These are phyloP conservation scores for Mortierella sp. DNA, from an alignment of 371 early-diverging fungal genomes.

Conservation along the genomic window DNA sequence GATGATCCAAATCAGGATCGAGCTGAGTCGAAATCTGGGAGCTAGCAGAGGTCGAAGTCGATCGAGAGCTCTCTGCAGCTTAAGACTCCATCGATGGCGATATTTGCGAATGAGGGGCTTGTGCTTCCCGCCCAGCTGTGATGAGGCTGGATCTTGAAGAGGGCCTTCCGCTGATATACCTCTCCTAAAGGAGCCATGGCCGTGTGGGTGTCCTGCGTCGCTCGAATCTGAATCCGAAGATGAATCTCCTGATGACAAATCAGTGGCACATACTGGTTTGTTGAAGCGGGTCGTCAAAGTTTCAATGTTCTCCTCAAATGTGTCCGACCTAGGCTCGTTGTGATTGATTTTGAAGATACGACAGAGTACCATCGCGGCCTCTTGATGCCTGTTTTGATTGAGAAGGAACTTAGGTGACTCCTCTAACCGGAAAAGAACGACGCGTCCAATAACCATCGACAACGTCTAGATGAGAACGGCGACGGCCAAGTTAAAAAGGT, in stretches of 20 bases:
- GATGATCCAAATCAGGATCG: slow-evolving; percentile 79
- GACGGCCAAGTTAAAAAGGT: background rate
- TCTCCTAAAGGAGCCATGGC: background rate
- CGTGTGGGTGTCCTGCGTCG: slow-evolving; percentile 2
- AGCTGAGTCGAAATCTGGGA: slow-evolving; percentile 67
- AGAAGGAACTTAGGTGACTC: slow-evolving; percentile 88
- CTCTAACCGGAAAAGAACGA: slow-evolving; percentile 73
- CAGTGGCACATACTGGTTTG: background rate
- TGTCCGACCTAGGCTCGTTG: slow-evolving; percentile 27
- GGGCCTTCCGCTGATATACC: too few species aligned
- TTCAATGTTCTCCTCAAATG: slow-evolving; percentile 45
- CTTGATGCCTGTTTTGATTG: slow-evolving; percentile 71
- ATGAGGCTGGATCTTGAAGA: too few species aligned
- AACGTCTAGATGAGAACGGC: slow-evolving; percentile 59
- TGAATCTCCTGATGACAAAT: slow-evolving; percentile 12
- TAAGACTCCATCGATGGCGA: slow-evolving; percentile 9
- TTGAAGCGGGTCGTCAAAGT: slow-evolving; percentile 36
- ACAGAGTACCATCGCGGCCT: slow-evolving; percentile 78
- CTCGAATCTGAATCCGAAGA: slow-evolving; percentile 13
- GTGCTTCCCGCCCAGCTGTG: background rate
- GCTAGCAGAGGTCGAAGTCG: slow-evolving; percentile 59
- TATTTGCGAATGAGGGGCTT: background rate
- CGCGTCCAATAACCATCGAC: slow-evolving; percentile 76
- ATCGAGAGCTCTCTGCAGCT: slow-evolving; percentile 2
- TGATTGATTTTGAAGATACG: slow-evolving; percentile 83